These are phyloP conservation scores for Sporothrix brasiliensis DNA, from an alignment of 2,329 filamentous ascomycete species.

Conservation along the genomic window DNA sequence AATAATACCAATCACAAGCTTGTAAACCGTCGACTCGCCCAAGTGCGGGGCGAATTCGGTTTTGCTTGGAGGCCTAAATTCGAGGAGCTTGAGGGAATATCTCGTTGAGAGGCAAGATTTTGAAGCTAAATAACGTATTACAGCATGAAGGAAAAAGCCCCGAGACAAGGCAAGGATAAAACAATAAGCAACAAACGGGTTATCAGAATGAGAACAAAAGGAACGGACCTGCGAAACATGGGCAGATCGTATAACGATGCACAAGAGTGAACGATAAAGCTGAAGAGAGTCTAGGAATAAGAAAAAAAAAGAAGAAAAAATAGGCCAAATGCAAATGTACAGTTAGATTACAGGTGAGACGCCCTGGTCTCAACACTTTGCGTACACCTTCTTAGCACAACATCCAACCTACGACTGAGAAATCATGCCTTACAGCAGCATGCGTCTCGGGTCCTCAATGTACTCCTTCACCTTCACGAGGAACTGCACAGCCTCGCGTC, in stretches of 20 bases:
- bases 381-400: not conserved
- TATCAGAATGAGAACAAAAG: too few relatives aligned
- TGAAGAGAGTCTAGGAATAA: not conserved
- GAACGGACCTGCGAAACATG: too few relatives aligned
- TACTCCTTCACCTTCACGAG: constrained; percentile 96
- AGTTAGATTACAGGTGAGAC: constrained; percentile 21
- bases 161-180: too few relatives aligned
- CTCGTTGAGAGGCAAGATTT: not conserved
- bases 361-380: not conserved
- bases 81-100: constrained; percentile 14
- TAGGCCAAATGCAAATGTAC: constrained; percentile 29
- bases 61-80: not conserved
- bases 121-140: too few relatives aligned
- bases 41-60: not conserved
- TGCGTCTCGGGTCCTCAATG: constrained; percentile 91
- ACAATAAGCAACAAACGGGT: too few relatives aligned
- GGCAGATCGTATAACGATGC: not conserved
- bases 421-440: constrained; percentile 65
- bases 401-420: not conserved
- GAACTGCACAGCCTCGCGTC: constrained; percentile 93
- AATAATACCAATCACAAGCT: not conserved
- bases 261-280: not conserved
- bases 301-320: not conserved
- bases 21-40: not conserved
- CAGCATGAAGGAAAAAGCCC: too few relatives aligned